Conservation (phyloP, 2,329 filamentous ascomycete genomes). For the Hirsutella rhossiliensis region DNA sequence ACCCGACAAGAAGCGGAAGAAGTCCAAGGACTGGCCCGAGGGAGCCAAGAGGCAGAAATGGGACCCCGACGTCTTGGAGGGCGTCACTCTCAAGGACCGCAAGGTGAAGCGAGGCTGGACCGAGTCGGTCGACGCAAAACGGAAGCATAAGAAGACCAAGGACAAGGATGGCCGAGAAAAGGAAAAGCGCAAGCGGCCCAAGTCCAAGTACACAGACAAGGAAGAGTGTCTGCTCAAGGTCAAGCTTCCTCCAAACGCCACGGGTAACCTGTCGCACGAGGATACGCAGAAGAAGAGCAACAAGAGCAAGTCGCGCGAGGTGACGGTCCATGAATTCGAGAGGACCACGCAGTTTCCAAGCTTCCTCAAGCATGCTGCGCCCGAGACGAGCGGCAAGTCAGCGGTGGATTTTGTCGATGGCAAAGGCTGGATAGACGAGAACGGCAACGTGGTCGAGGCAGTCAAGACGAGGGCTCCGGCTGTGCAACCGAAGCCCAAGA, state of each 20-base stretch:
- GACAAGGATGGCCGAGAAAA: conserved; percentile 35
- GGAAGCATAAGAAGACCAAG: conserved; percentile 35
- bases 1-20: conserved; percentile 17
- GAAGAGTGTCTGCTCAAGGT: conserved; percentile 81
- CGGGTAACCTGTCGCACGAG: conserved; percentile 28
- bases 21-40: conserved; percentile 21
- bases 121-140: conserved; percentile 43
- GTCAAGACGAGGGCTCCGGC: conserved; percentile 25
- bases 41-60: conserved; percentile 37
- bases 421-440: conserved; percentile 76
- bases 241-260: conserved; percentile 43
- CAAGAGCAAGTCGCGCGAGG: conserved; percentile 36
- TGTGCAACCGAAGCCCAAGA: conserved; percentile 9
- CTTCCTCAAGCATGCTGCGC: conserved; percentile 52
- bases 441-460: conserved; percentile 62
- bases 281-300: conserved; percentile 38
- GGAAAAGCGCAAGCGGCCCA: conserved; percentile 45
- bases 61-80: conserved; percentile 41
- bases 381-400: conserved; percentile 20
- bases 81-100: conserved; percentile 61
- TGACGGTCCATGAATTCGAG: conserved; percentile 79
- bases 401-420: conserved; percentile 62
- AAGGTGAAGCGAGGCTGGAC: conserved; percentile 88
- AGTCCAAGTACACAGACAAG: conserved; percentile 70
- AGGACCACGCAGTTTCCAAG: conserved; percentile 73